Percentiles rank a stretch among this genome's conserved stretches.
Conservation (phyloP, 1,139 yeast species). For the Suhomyces coccinellae region DNA sequence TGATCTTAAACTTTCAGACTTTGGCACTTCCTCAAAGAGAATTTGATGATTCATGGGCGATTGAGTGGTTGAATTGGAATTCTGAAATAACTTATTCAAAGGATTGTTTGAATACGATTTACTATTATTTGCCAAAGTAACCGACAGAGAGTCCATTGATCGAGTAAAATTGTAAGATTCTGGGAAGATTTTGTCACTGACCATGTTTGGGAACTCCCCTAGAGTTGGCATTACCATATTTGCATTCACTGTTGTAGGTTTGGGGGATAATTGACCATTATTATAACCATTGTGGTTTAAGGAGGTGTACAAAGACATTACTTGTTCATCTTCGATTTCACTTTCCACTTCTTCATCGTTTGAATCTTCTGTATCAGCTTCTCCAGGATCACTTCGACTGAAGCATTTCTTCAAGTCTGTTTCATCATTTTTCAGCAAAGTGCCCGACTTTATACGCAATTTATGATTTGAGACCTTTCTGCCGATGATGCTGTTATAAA, state of each 20-base stretch:
- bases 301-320: conserved; percentile 50
- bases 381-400: conserved; percentile 6
- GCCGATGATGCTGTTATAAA: conserved; percentile 23
- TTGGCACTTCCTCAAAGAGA: conserved; percentile 33
- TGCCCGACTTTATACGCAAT: conserved; percentile 20
- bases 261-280: conserved; percentile 23
- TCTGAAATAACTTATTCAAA: conserved; percentile 14
- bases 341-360: conserved; percentile 30
- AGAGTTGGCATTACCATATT: conserved; percentile 41
- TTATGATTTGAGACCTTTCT: conserved; percentile 19
- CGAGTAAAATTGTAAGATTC: conserved; percentile 6
- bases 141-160: conserved; percentile 4
- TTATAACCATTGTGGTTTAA: conserved; percentile 30
- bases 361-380: conserved; percentile 11
- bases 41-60: conserved; percentile 10
- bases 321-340: conserved; percentile 53
- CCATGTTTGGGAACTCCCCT: conserved; percentile 47
- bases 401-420: conserved; percentile 7
- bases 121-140: not conserved
- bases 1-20: conserved; percentile 41
- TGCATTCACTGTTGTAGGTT: conserved; percentile 21
- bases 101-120: not conserved
- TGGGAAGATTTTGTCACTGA: conserved; percentile 15
- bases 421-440: conserved; percentile 14
- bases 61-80: conserved; percentile 2